Conservation (phyloP, 768 basidiomycete genomes). For the Tremella mesenterica region DNA sequence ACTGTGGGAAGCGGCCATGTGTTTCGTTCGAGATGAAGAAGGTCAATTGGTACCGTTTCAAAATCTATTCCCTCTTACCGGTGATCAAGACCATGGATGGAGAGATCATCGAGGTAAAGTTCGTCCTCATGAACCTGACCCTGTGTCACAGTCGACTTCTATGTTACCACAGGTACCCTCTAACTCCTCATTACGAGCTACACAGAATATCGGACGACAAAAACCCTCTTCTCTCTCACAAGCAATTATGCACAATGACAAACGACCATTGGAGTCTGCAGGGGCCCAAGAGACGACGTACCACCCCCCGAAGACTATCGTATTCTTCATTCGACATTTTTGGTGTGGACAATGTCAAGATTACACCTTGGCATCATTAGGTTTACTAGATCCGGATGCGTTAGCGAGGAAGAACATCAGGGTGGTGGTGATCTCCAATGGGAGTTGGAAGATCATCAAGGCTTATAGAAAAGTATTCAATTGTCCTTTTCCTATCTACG, state of each 20-base stretch:
- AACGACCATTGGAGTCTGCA: no score
- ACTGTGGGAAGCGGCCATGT: constrained; percentile 40
- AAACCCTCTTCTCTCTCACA: no score
- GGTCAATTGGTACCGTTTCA: constrained; percentile 30
- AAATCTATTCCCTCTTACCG: constrained; percentile 25
- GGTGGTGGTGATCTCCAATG: constrained; percentile 39
- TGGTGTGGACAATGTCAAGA: constrained; percentile 46
- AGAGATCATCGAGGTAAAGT: neutral
- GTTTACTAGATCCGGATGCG: constrained; percentile 32
- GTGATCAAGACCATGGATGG: neutral
- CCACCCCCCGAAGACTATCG: constrained; percentile 32
- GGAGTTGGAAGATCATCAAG: constrained; percentile 45
- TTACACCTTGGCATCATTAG: constrained; percentile 37
- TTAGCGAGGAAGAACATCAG: constrained; percentile 33
- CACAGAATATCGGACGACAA: no score
- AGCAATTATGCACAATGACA: no score
- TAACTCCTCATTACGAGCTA: neutral
- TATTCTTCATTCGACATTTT: constrained; percentile 43
- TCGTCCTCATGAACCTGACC: neutral
- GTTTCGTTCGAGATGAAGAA: constrained; percentile 33
- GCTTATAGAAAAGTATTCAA: constrained; percentile 40
- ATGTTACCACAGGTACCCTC: neutral
- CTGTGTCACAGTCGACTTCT: neutral
- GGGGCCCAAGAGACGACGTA: neutral
- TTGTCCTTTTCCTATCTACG: constrained; percentile 44